Base-by-base conservation (phyloP, 805 yeast species). In the Metschnikowia reukaufii region DNA sequence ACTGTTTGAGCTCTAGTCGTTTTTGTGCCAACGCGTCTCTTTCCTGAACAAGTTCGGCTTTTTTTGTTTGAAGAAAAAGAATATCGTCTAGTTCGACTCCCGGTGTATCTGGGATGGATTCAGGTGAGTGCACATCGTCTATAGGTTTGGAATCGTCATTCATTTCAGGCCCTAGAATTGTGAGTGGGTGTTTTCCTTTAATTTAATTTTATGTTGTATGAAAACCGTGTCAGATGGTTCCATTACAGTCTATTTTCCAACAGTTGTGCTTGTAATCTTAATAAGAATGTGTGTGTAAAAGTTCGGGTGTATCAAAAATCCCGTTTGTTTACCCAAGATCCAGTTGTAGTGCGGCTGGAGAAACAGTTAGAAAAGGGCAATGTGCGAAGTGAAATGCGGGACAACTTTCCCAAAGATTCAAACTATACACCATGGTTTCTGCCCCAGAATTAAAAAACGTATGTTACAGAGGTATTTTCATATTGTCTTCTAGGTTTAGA, bases 401-500 rank as follows among this genome's bases (percentile, higher is more conserved):
- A 32, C 33, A 38, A 34, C 44, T n/a, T 15, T 39, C 10, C 23
- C 15, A 20, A 21, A 18, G 19, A 27, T 29, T 30, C 13, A 3
- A 6, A 13, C 34, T 25, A 37, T 19, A 37, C 25, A 15, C 19
- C 23, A 78, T 80, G 84, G 83, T 80, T 20, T 77, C 83, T n/a
- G 74, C 81, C 29, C 85, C 86, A 8, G 85, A 81, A 59, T 65
- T 81, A 50, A 78, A 80, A 57, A 77, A 74, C 52, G 81, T 76
- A 64, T 36, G 79, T 71, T n/a, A n/a, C n/a, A n/a, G n/a, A n/a
- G n/a, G n/a, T n/a, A n/a, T n/a, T n/a, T n/a, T n/a, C n/a, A n/a
- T n/a, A n/a, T n/a, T n/a, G n/a, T n/a, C n/a, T n/a, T n/a, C n/a
- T n/a, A n/a, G n/a, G n/a, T n/a, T n/a, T n/a, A 7, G 7, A 10